A percentile compares a stretch with the other conserved stretches of the same genome.
phyloP scores from a whole-genome alignment of 1,284 basidiomycete genomes.

The Mrakiaceae sp. region DNA sequence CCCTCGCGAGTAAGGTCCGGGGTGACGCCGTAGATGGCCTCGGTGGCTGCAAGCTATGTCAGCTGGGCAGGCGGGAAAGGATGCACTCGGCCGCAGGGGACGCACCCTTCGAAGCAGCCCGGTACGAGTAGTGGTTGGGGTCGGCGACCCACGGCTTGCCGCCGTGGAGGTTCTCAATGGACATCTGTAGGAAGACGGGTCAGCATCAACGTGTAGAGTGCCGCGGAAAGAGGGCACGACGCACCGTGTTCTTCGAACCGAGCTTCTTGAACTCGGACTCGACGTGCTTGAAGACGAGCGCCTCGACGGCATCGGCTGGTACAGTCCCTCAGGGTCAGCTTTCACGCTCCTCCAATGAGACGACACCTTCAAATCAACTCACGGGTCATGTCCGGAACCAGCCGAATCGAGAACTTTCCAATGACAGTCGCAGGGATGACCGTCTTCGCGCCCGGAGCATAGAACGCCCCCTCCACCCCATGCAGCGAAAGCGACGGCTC shows the following conservation, averaged over 20 bases:
- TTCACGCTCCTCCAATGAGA: no score
- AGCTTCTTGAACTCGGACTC: constrained; percentile 71
- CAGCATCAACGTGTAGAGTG: not conserved
- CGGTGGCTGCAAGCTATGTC: constrained; percentile 23
- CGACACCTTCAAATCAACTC: not conserved
- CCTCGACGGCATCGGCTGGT: constrained; percentile 50
- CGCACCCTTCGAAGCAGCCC: constrained; percentile 77
- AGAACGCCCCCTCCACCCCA: constrained; percentile 96
- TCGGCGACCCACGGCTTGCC: constrained; percentile 80
- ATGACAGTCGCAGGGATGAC: constrained; percentile 86
- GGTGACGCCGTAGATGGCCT: constrained; percentile 66
- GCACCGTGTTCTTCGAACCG: constrained; percentile 59
- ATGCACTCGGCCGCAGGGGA: not conserved
- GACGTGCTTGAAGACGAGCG: constrained; percentile 61
- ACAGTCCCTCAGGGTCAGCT: no score
- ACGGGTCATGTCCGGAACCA: constrained; percentile 68
- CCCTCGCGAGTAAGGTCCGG: constrained; percentile 90
- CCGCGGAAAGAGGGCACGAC: not conserved
- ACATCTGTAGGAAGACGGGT: not conserved
- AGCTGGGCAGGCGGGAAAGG: not conserved
- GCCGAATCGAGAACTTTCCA: constrained; percentile 87
- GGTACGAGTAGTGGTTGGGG: constrained; percentile 85
- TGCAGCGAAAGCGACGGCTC: constrained; percentile 77
- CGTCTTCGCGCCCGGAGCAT: constrained; percentile 76
- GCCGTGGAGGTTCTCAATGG: constrained; percentile 40